Conservation (phyloP, 768 basidiomycete species). For the Lactarius akahatsu region DNA sequence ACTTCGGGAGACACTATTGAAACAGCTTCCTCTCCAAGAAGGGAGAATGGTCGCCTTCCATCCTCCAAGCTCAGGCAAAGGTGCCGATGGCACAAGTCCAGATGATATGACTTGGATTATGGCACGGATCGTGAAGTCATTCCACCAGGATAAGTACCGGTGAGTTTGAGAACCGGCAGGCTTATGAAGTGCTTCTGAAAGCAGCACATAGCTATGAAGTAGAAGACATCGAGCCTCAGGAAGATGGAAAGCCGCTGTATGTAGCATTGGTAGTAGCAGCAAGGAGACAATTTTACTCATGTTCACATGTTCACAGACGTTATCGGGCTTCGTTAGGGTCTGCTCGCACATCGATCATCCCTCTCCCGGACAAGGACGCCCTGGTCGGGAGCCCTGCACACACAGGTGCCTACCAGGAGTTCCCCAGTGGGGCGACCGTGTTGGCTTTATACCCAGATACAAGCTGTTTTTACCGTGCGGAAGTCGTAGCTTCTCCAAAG, state of each 20-base stretch:
- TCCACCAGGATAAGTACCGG: conserved; percentile 72
- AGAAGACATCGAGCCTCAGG: conserved; percentile 80
- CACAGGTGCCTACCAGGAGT: conserved; percentile 68
- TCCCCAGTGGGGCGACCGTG: conserved; percentile 67
- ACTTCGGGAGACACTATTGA: conserved; percentile 56
- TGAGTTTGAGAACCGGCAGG: conserved; percentile 33
- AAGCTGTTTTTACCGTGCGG: conserved; percentile 86
- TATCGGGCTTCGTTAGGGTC: conserved; percentile 65
- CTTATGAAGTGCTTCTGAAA: neutral
- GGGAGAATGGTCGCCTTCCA: conserved; percentile 83
- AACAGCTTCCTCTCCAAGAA: conserved; percentile 66
- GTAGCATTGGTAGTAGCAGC: neutral
- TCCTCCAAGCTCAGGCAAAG: conserved; percentile 52
- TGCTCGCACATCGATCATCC: conserved; percentile 54
- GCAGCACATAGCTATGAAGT: conserved; percentile 66
- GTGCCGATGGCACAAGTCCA: conserved; percentile 51
- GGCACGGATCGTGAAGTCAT: conserved; percentile 68
- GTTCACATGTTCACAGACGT: conserved; percentile 43
- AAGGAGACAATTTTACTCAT: conserved; percentile 10
- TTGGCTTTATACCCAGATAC: conserved; percentile 91
- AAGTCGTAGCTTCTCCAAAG: conserved; percentile 69
- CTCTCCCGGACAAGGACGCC: conserved; percentile 72
- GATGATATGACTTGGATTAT: conserved; percentile 69
- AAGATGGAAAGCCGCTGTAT: conserved; percentile 62
- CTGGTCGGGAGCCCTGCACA: conserved; percentile 58